phyloP scores from a whole-genome alignment of 176 grass and related monocot genomes.

The Puya raimondii region DNA sequence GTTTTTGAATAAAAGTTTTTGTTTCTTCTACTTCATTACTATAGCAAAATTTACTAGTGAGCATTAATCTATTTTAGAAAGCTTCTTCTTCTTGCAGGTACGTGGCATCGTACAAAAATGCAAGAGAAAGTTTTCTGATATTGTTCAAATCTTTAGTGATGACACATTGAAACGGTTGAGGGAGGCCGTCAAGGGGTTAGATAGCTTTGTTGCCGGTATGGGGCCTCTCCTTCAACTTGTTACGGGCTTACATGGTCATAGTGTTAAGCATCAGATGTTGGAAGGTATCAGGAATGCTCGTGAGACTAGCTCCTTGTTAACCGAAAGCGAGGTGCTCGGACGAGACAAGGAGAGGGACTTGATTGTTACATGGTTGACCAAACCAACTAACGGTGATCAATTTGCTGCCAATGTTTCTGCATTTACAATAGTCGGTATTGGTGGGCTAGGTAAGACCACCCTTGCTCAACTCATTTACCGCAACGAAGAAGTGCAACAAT shows the following conservation, averaged over 20 bases:
- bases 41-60: too few relatives aligned
- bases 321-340: not conserved
- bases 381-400: not conserved
- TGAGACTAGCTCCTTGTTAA: not conserved
- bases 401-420: not conserved
- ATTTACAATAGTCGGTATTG: slow-evolving; percentile 13
- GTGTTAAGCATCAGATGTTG: slow-evolving; percentile 6
- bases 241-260: not conserved
- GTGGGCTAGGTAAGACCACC: slow-evolving; percentile 23
- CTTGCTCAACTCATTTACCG: slow-evolving; percentile 11
- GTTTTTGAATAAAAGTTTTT: too few relatives aligned
- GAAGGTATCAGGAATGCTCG: not conserved
- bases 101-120: not conserved
- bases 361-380: not conserved
- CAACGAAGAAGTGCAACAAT: slow-evolving; percentile 6
- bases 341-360: not conserved
- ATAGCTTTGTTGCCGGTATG: slow-evolving; percentile 1
- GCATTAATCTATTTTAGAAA: too few relatives aligned
- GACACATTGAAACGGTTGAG: slow-evolving; percentile 1
- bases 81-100: not conserved
- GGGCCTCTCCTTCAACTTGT: slow-evolving; percentile 3
- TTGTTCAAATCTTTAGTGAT: not conserved
- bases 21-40: too few relatives aligned
- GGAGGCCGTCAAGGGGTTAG: slow-evolving; percentile 2
- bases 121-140: slow-evolving; percentile 1